phyloP scores from a whole-genome alignment of 306 rosid species.

The Oxytropis ochrocephala region DNA sequence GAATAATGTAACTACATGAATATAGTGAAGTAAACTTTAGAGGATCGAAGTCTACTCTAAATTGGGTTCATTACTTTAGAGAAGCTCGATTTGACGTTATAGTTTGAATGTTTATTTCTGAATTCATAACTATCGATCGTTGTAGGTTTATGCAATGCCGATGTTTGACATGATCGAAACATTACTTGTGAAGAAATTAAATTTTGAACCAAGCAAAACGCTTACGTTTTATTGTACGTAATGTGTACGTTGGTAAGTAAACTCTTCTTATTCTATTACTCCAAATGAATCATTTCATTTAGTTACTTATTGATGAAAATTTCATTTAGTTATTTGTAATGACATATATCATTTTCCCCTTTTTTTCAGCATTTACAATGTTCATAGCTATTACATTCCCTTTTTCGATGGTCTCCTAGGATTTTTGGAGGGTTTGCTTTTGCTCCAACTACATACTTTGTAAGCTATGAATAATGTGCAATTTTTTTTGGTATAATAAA shows the following conservation, averaged over 20 bases:
- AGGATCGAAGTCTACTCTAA: no score
- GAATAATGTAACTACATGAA: no score
- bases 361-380: conserved; percentile 65
- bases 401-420: conserved; percentile 66
- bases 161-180: conserved; percentile 92
- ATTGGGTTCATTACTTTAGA: no score
- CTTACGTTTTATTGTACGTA: conserved; percentile 71
- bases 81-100: no score
- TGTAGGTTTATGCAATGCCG: conserved; percentile 77
- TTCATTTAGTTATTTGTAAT: not conserved
- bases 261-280: not conserved
- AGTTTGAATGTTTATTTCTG: no score
- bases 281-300: not conserved
- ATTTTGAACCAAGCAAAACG: conserved; percentile 36
- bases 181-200: conserved; percentile 54
- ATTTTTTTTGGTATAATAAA: not conserved
- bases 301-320: no score
- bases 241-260: conserved; percentile 70
- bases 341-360: not conserved
- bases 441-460: conserved; percentile 83
- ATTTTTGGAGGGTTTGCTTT: conserved; percentile 89
- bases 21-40: no score
- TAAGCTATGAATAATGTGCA: conserved; percentile 24
- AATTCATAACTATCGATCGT: not conserved
- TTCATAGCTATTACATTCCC: conserved; percentile 69